These are phyloP conservation scores for Pterocarpus macrocarpus DNA, from an alignment of 306 rosid genomes.

Conservation along the genomic window DNA sequence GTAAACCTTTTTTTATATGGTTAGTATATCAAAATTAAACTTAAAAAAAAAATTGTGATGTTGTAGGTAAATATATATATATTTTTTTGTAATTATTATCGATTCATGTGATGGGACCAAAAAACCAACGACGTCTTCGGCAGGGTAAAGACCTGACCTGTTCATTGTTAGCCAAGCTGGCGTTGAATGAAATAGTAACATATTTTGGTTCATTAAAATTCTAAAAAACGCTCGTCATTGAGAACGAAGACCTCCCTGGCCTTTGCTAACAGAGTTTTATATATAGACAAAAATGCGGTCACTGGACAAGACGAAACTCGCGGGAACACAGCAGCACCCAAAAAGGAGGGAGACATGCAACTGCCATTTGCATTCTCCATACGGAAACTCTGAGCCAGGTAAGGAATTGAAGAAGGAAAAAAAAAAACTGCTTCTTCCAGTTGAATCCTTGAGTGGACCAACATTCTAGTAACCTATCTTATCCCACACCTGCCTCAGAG, in stretches of 20 bases:
- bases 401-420: neutral
- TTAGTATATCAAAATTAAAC: too few species aligned
- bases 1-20: too few species aligned
- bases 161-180: conserved; percentile 11
- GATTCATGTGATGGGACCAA: too few species aligned
- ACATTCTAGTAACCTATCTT: neutral
- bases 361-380: conserved; percentile 36
- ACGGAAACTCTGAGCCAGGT: conserved; percentile 32
- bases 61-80: too few species aligned
- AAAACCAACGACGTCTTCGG: too few species aligned
- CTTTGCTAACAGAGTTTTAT: neutral
- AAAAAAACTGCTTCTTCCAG: conserved; percentile 36
- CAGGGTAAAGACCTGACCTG: too few species aligned
- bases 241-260: neutral
- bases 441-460: conserved; percentile 11
- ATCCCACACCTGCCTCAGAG: conserved; percentile 43
- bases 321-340: conserved; percentile 43
- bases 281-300: neutral
- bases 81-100: too few species aligned
- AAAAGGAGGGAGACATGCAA: conserved; percentile 48
- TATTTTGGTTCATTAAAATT: neutral
- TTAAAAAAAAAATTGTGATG: too few species aligned
- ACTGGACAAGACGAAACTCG: conserved; percentile 33
- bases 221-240: conserved; percentile 21
- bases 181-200: conserved; percentile 17